Conservation (phyloP, 2,329 filamentous ascomycete genomes). For the Boeremia lycopersici region DNA sequence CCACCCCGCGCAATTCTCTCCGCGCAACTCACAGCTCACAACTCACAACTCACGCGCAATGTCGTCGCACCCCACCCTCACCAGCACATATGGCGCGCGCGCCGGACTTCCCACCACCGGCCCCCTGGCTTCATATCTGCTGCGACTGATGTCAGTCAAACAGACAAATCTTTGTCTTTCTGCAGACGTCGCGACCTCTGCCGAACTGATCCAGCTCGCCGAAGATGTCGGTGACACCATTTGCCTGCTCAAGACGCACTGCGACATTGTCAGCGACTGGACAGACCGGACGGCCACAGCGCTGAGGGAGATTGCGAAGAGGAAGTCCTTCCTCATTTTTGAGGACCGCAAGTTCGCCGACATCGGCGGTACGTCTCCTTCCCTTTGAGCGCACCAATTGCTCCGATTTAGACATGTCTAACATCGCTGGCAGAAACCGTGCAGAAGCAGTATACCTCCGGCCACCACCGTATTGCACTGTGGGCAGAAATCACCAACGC, state of each 20-base stretch:
- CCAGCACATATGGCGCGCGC: constrained; percentile 54
- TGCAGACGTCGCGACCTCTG: constrained; percentile 62
- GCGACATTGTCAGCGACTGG: constrained; percentile 67
- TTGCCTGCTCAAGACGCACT: constrained; percentile 65
- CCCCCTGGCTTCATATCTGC: constrained; percentile 55
- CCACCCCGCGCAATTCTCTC: too few relatives aligned
- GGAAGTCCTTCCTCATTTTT: constrained; percentile 60
- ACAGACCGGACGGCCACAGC: constrained; percentile 59
- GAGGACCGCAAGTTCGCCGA: constrained; percentile 63
- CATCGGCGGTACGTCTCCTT: constrained; percentile 56
- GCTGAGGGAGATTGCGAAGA: constrained; percentile 54
- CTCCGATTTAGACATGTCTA: constrained; percentile 1
- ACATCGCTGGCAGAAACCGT: constrained; percentile 54
- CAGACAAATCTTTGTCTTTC: constrained; percentile 61
- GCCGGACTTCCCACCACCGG: constrained; percentile 51
- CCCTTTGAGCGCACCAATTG: constrained; percentile 1
- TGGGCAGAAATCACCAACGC: constrained; percentile 61
- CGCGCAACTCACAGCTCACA: too few relatives aligned
- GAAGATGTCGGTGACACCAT: constrained; percentile 66
- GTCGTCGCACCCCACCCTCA: constrained; percentile 38
- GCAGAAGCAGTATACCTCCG: constrained; percentile 60
- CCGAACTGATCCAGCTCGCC: constrained; percentile 61
- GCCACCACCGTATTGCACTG: constrained; percentile 56
- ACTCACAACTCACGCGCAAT: constrained; percentile 32
- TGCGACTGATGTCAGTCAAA: constrained; percentile 57